Evolutionary conservation across 768 basidiomycete species (phyloP).

Genomic region (Jaapia argillacea): DNA sequence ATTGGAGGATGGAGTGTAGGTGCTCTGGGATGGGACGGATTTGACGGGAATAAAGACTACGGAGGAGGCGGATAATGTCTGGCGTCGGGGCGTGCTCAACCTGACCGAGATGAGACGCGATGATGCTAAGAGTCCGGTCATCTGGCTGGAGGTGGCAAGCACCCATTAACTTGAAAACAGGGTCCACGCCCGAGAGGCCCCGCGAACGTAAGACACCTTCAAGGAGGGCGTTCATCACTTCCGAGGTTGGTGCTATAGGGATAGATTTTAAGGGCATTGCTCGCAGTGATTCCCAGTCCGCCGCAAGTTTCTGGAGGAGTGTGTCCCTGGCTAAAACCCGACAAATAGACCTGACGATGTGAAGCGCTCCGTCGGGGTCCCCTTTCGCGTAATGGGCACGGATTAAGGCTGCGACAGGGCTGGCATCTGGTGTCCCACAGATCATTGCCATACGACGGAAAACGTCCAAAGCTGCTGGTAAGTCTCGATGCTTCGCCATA

Average conservation of each 20-base stretch:
- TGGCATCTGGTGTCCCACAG: slow-evolving; percentile 34
- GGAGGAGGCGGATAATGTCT: slow-evolving; percentile 37
- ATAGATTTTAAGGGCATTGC: slow-evolving; percentile 15
- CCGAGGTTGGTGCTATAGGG: slow-evolving; percentile 18
- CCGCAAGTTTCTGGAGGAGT: slow-evolving; percentile 13
- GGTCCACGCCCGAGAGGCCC: slow-evolving; percentile 38
- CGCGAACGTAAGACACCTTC: slow-evolving; percentile 34
- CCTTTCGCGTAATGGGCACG: slow-evolving; percentile 41
- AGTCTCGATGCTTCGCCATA: slow-evolving; percentile 32
- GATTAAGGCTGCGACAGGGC: slow-evolving; percentile 42
- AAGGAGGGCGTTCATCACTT: slow-evolving; percentile 54
- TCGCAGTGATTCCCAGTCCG: not conserved
- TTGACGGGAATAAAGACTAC: slow-evolving; percentile 28
- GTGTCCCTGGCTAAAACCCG: slow-evolving; percentile 11
- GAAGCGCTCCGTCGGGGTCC: slow-evolving; percentile 38
- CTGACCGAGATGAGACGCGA: slow-evolving; percentile 42
- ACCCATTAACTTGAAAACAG: slow-evolving; percentile 47
- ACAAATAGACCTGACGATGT: slow-evolving; percentile 40
- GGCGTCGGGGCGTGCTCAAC: slow-evolving; percentile 32
- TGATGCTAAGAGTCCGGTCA: slow-evolving; percentile 40
- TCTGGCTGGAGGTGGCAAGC: slow-evolving; percentile 39
- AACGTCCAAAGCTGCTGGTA: slow-evolving; percentile 34
- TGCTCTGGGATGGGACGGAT: slow-evolving; percentile 44
- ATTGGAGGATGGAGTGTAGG: slow-evolving; percentile 43
- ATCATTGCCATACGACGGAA: slow-evolving; percentile 34